Evolutionary conservation across 2,329 filamentous ascomycete species (phyloP), one percentile per base, ranked within the genome.

Genomic region (Alternaria burnsii): DNA sequence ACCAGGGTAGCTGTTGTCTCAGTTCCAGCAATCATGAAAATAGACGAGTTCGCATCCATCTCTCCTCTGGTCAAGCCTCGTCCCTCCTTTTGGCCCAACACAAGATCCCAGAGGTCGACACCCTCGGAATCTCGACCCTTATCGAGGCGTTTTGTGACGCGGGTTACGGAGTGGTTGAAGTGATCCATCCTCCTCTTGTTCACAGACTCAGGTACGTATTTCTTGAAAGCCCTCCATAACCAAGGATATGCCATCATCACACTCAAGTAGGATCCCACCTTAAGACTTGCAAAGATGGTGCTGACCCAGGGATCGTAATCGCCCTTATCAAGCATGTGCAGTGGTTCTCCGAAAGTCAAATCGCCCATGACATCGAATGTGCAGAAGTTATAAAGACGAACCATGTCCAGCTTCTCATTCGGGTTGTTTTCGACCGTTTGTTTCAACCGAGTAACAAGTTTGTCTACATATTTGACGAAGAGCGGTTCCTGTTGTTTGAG

Each of bases 1-100:
- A 83, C 67, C 8, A 79, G 52, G 0, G 77, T 81, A 0, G 82
- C 81, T 0, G 80, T 80, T 0, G 82, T 83, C 55, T 84, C 82
- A 20, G 78, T 79, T 2, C 81, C 82, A 2, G 81, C 82, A 7
- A 80, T 53, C 65, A 83, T 81, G 36, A 83, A 72, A 0, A 80
- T 28, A 3, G 65, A 61, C 0, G 75, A 68, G 52, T 80, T 81
- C 0, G 74, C 59, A 20, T 81, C 71, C 70, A 83, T 80, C 47
- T 84, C 79, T 1, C 44, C 58, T 24, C 66, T 52, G 4, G 62
- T 61, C 26, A 78, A 44, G 0, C 69, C 71, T 30, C 69, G 68
- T 3, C 71, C 74, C 30, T 69, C 74, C 36, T 76, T 74, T 55
- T 76, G 69, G 4, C 67, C 61, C 9, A 81, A 66, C 0, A 82